These are phyloP conservation scores for Citrus sp. DNA, from an alignment of 345 rosid genomes.

Conservation along the genomic window DNA sequence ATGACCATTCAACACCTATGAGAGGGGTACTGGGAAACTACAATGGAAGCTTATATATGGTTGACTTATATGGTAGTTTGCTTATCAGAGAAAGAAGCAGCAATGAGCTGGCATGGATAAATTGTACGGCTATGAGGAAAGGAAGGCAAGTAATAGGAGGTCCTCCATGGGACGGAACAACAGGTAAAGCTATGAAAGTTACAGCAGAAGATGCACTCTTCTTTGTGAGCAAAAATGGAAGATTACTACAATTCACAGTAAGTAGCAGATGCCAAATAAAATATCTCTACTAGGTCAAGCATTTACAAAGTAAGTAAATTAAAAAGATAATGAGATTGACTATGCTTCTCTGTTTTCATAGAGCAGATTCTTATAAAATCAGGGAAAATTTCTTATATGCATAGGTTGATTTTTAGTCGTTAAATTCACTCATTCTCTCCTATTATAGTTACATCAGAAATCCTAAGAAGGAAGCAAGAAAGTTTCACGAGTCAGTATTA, in stretches of 20 bases:
- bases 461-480: not conserved
- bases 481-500: not conserved
- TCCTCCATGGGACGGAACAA: conserved; percentile 63
- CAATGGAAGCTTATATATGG: conserved; percentile 63
- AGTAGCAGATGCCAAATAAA: conserved; percentile 25
- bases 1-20: conserved; percentile 59
- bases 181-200: conserved; percentile 44
- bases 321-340: not conserved
- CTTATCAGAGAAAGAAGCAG: conserved; percentile 54
- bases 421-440: not conserved
- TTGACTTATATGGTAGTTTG: conserved; percentile 46
- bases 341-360: not conserved
- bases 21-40: conserved; percentile 57
- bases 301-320: not conserved
- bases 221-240: conserved; percentile 61
- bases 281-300: not conserved
- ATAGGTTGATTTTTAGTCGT: not conserved
- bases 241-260: conserved; percentile 58
- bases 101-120: conserved; percentile 49
- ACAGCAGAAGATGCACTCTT: conserved; percentile 59
- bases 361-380: not conserved
- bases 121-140: conserved; percentile 61
- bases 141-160: conserved; percentile 52
- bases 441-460: not conserved
- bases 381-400: not conserved